A percentile compares a stretch with the other conserved stretches of the same genome.
Conservation (phyloP, 345 rosid species). For the Heritiera fomes region DNA sequence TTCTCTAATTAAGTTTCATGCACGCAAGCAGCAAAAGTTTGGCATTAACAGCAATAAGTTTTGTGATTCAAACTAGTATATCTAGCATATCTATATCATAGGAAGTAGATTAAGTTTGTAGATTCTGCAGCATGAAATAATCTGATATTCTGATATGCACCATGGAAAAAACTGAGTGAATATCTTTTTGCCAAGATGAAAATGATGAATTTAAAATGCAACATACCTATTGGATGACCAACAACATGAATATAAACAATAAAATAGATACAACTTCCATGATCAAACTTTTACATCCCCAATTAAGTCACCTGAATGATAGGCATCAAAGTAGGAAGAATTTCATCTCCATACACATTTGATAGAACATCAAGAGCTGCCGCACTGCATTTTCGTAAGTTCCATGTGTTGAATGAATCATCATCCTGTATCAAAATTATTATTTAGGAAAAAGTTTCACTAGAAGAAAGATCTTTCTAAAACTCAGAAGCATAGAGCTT, state of each 20-base stretch:
- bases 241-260: constrained; percentile 10
- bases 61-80: not conserved
- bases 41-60: not conserved
- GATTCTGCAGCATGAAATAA: not conserved
- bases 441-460: constrained; percentile 14
- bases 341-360: constrained; percentile 90
- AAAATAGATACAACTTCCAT: not conserved
- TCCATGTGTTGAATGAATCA: constrained; percentile 83
- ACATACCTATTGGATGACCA: constrained; percentile 13
- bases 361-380: constrained; percentile 92
- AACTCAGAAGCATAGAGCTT: not conserved
- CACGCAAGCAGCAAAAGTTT: not conserved
- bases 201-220: not conserved
- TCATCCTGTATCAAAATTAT: constrained; percentile 57
- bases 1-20: not conserved
- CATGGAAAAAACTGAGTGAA: not conserved
- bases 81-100: not conserved
- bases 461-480: not conserved
- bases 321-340: constrained; percentile 91
- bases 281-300: constrained; percentile 7
- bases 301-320: constrained; percentile 62
- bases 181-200: not conserved
- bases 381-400: constrained; percentile 97
- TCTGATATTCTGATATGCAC: not conserved
- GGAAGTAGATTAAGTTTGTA: not conserved